Base-by-base conservation (phyloP, 2,329 filamentous ascomycete genomes). In the Dryadomyces quercivorus region DNA sequence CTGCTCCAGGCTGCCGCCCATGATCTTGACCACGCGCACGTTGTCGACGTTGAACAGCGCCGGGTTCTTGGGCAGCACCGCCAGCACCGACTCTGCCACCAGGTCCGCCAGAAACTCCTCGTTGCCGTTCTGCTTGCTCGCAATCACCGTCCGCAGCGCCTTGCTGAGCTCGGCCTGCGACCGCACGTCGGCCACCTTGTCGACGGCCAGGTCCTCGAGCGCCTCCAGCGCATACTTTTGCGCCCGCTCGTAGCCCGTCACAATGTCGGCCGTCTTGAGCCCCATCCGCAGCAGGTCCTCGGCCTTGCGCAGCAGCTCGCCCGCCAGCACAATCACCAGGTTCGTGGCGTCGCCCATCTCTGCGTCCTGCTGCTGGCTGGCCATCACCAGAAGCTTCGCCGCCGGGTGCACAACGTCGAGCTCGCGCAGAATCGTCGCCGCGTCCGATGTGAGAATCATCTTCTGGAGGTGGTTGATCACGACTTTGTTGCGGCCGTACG, bases 391-490 rank as follows among this genome's bases (percentile, higher is more conserved):
- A 60, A 98, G 78, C 75, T 98, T 98, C 52, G 93, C 94, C 56
- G 93, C 93, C 59, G 94, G 93, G 75, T 98, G 93, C 55, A 98
- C 91, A 59, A 98, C 93, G 66, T 98, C 93, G 70, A 98, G 83
- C 75, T 98, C 94, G 66, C 90, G 86, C 63, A 98, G 80, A 68
- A 98, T 98, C 46, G 93, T 97, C 61, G 93, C 93, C 61, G 93
- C 93, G 68, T 98, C 93, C 58, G 91, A 97, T 63, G 94, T 98
- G 61, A 98, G 78, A 64, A 96, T 95, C 93, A 98, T 96, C 80
- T 98, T 98, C 72, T 95, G 89, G 59, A 98, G 80, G 75, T 98
- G 94, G 78, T 98, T 98, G 78, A 98, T 97, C 75, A 98, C 89
- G 67, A 98, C 91, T 77, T 98, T 98, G 79, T 98, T 98, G 72